These are phyloP conservation scores for Dendrobium nobile DNA, from an alignment of 106 monocot genomes.

Conservation along the genomic window DNA sequence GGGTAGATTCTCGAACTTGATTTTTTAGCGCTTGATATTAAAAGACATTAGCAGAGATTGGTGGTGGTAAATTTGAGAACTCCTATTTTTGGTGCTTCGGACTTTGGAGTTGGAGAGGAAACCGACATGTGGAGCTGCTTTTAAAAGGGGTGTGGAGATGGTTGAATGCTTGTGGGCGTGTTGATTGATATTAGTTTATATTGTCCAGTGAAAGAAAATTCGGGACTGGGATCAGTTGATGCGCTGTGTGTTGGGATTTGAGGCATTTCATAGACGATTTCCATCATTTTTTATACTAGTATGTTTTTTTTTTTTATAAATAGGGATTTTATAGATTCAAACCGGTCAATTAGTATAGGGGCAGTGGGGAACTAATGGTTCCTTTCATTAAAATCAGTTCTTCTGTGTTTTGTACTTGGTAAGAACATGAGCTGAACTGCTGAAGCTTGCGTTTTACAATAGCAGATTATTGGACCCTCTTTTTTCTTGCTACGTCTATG, in stretches of 20 bases:
- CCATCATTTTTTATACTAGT: not conserved
- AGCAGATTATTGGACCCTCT: not conserved
- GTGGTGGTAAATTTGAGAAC: not conserved
- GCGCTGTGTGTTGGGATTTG: not conserved
- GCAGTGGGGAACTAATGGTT: not conserved
- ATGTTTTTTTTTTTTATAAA: too few species aligned
- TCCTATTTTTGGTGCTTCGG: conserved; percentile 1
- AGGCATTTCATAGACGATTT: not conserved
- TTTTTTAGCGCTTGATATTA: not conserved
- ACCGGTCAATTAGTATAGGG: too few species aligned
- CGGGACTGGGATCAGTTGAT: not conserved
- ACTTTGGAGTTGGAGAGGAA: not conserved
- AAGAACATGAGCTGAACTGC: not conserved
- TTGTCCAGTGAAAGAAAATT: not conserved
- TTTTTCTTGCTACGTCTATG: not conserved
- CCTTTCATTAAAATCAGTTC: not conserved
- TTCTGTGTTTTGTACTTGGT: not conserved
- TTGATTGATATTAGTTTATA: not conserved
- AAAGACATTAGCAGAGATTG: not conserved
- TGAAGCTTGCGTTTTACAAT: not conserved
- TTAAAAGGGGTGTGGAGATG: not conserved
- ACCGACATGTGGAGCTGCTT: not conserved
- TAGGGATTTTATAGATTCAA: too few species aligned
- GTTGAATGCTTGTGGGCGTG: not conserved
- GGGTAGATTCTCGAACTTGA: not conserved